phyloP scores from a whole-genome alignment of 345 rosid species.

The Acer negundo region DNA sequence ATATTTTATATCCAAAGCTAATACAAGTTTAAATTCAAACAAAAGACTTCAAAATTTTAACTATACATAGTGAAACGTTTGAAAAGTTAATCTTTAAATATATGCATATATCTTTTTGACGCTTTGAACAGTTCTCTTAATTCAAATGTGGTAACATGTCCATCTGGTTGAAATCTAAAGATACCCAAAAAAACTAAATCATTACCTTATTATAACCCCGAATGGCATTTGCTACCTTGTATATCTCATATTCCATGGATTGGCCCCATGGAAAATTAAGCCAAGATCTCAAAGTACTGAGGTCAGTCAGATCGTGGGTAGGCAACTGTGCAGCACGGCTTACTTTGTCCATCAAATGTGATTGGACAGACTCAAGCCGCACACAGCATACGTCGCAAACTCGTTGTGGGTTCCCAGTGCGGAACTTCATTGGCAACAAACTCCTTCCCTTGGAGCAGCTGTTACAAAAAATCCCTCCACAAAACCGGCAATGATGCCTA shows the following conservation, averaged over 20 bases:
- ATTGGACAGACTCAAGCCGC: constrained; percentile 30
- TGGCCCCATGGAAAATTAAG: constrained; percentile 35
- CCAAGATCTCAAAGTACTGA: constrained; percentile 33
- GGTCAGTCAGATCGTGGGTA: constrained; percentile 27
- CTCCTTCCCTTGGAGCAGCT: constrained; percentile 29
- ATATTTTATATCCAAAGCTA: neutral
- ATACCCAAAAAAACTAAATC: neutral
- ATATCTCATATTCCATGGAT: constrained; percentile 31
- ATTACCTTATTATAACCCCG: constrained; percentile 23
- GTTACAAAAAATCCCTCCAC: constrained; percentile 30
- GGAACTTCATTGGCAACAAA: constrained; percentile 27
- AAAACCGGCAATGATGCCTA: constrained; percentile 29
- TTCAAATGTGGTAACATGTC: neutral
- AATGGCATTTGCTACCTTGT: constrained; percentile 20
- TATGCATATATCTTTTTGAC: neutral
- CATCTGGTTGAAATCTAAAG: neutral
- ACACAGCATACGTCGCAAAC: constrained; percentile 33
- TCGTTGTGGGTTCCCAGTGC: constrained; percentile 17
- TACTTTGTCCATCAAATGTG: constrained; percentile 25
- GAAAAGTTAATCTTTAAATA: neutral
- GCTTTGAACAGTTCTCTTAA: neutral
- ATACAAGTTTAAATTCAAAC: neutral
- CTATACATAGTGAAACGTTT: neutral
- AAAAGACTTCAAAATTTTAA: neutral
- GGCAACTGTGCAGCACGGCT: constrained; percentile 31